Evolutionary conservation across 2,329 filamentous ascomycete genomes (phyloP).

Genomic region (Fusarium haematococcum): DNA sequence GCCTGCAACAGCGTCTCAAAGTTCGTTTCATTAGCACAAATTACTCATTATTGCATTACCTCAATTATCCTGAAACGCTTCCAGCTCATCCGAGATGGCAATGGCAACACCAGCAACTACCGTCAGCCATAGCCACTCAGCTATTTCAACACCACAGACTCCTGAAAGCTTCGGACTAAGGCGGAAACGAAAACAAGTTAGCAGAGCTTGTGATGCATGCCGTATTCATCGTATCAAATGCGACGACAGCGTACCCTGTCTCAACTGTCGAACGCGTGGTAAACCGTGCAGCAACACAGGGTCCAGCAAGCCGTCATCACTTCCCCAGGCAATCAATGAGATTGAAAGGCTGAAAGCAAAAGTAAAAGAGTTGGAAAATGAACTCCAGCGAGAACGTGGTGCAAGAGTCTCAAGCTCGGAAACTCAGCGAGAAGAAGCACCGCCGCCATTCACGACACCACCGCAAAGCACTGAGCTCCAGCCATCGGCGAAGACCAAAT

Average conservation of each 20-base stretch:
- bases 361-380: background rate
- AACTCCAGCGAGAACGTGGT: background rate
- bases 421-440: background rate
- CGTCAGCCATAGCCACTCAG: background rate
- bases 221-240: constrained; percentile 28
- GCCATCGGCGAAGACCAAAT: background rate
- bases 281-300: background rate
- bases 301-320: background rate
- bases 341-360: background rate
- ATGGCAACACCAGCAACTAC: background rate
- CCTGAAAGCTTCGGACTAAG: background rate
- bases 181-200: constrained; percentile 30
- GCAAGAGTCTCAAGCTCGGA: background rate
- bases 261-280: constrained; percentile 15
- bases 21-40: background rate
- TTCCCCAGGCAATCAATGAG: background rate
- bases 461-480: background rate
- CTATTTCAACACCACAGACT: background rate
- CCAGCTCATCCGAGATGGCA: background rate
- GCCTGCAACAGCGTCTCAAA: background rate
- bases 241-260: constrained; percentile 14
- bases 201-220: constrained; percentile 25
- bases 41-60: background rate
- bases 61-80: background rate
- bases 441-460: background rate